phyloP scores from a whole-genome alignment of 192 early-diverging fungal species.

The Spizellomyces punctatus region DNA sequence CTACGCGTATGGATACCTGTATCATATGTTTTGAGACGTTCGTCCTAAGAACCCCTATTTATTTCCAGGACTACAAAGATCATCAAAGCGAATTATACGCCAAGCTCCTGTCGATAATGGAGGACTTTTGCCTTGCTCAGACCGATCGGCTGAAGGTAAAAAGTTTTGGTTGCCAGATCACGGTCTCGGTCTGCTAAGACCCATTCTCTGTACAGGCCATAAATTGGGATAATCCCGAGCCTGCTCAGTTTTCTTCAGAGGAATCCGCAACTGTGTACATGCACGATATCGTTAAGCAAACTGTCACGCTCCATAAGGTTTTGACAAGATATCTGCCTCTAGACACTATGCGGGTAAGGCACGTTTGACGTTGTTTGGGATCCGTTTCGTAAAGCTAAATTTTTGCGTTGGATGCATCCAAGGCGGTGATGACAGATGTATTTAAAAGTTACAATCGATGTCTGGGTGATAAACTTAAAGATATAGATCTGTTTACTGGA shows the following conservation, averaged over 20 bases:
- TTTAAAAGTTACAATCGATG: slow-evolving; percentile 75
- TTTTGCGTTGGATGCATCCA: background rate
- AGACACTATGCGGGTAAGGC: slow-evolving; percentile 66
- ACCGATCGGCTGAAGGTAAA: slow-evolving; percentile 70
- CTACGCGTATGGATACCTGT: slow-evolving; percentile 42
- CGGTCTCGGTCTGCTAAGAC: background rate
- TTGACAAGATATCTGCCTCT: slow-evolving; percentile 81
- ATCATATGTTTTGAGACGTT: background rate
- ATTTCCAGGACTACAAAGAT: slow-evolving; percentile 74
- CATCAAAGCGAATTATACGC: slow-evolving; percentile 90
- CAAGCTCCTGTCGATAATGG: slow-evolving; percentile 95
- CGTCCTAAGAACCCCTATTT: background rate
- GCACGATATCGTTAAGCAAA: slow-evolving; percentile 88
- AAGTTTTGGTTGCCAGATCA: slow-evolving; percentile 2
- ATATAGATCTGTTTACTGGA: slow-evolving; percentile 50
- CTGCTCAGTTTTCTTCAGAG: slow-evolving; percentile 36
- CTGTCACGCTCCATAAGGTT: slow-evolving; percentile 87
- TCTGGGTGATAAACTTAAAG: slow-evolving; percentile 72
- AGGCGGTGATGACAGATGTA: slow-evolving; percentile 77
- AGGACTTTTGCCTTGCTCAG: slow-evolving; percentile 81
- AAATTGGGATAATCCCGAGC: slow-evolving; percentile 60
- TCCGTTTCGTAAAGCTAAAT: background rate
- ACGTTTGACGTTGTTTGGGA: background rate
- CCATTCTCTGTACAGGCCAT: slow-evolving; percentile 27
- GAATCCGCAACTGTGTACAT: slow-evolving; percentile 56